A percentile compares a stretch with the other conserved stretches of the same genome.
phyloP scores from a whole-genome alignment of 192 early-diverging fungal species.

The Coemansia asiatica region DNA sequence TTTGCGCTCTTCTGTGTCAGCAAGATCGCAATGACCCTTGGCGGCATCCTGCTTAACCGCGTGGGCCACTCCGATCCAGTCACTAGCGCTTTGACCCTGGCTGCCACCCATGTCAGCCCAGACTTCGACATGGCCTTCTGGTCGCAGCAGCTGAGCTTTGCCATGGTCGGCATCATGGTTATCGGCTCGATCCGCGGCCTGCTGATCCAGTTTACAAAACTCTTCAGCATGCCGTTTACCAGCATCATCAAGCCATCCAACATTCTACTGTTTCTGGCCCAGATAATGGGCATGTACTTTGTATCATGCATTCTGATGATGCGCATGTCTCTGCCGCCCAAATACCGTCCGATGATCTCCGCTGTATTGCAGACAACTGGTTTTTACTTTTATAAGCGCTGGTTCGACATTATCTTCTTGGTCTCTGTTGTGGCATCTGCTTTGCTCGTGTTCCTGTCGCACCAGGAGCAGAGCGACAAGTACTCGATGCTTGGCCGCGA shows the following conservation, averaged over 20 bases:
- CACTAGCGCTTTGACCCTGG: conserved; percentile 72
- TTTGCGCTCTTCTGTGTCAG: conserved; percentile 91
- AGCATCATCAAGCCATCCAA: conserved; percentile 71
- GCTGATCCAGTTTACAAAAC: conserved; percentile 78
- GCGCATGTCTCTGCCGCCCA: conserved; percentile 79
- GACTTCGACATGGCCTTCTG: conserved; percentile 78
- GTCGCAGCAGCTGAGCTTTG: conserved; percentile 91
- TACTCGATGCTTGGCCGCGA: conserved; percentile 53
- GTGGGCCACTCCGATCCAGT: conserved; percentile 79
- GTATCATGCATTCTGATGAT: conserved; percentile 90
- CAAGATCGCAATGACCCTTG: conserved; percentile 78
- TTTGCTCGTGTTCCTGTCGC: conserved; percentile 69
- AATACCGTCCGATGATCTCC: conserved; percentile 81
- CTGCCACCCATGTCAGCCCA: conserved; percentile 64
- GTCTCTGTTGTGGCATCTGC: conserved; percentile 73
- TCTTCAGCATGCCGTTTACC: conserved; percentile 67
- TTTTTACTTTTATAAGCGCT: conserved; percentile 88
- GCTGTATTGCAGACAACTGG: conserved; percentile 78
- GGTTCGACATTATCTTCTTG: conserved; percentile 93
- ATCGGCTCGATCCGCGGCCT: conserved; percentile 85
- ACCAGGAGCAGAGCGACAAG: conserved; percentile 60
- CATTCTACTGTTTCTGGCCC: conserved; percentile 76
- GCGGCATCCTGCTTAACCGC: conserved; percentile 77
- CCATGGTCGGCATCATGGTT: conserved; percentile 88
- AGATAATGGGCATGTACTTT: conserved; percentile 93